Evolutionary conservation across 2,329 filamentous ascomycete species (phyloP).

Genomic region (Pseudovirgaria hyperparasitica): DNA sequence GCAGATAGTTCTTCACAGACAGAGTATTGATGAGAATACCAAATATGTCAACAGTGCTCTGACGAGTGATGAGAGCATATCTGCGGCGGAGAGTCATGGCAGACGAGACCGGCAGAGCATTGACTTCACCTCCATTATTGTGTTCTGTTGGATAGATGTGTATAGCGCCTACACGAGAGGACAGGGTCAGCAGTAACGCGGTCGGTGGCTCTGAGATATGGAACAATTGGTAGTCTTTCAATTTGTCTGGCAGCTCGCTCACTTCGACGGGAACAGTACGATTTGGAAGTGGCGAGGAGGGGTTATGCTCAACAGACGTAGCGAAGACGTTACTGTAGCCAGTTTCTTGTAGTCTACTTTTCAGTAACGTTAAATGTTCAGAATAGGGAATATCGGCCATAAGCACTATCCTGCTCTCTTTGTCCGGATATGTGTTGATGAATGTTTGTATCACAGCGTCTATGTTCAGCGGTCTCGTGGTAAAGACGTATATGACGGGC

Average conservation of each 20-base stretch:
- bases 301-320: conserved; percentile 64
- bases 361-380: conserved; percentile 53
- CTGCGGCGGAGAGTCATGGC: conserved; percentile 61
- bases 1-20: conserved; percentile 79
- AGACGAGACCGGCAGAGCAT: conserved; percentile 36
- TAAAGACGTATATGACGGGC: conserved; percentile 86
- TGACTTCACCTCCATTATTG: conserved; percentile 9
- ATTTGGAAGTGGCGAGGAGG: conserved; percentile 73
- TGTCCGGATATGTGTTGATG: conserved; percentile 53
- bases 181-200: conserved; percentile 74
- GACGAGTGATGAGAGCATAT: conserved; percentile 72
- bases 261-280: conserved; percentile 49
- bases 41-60: conserved; percentile 71
- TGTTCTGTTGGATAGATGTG: conserved; percentile 58
- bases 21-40: conserved; percentile 95
- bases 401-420: conserved; percentile 53
- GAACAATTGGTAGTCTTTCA: conserved; percentile 64
- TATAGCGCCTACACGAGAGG: conserved; percentile 65
- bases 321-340: conserved; percentile 62
- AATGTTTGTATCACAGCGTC: conserved; percentile 49
- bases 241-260: conserved; percentile 29
- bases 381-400: conserved; percentile 87
- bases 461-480: conserved; percentile 54
- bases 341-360: conserved; percentile 37
- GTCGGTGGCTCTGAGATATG: conserved; percentile 72